Evolutionary conservation across 495 filamentous ascomycete genomes (phyloP), one percentile per base, ranked within the genome.

Genomic region (Cercophora scortea): DNA sequence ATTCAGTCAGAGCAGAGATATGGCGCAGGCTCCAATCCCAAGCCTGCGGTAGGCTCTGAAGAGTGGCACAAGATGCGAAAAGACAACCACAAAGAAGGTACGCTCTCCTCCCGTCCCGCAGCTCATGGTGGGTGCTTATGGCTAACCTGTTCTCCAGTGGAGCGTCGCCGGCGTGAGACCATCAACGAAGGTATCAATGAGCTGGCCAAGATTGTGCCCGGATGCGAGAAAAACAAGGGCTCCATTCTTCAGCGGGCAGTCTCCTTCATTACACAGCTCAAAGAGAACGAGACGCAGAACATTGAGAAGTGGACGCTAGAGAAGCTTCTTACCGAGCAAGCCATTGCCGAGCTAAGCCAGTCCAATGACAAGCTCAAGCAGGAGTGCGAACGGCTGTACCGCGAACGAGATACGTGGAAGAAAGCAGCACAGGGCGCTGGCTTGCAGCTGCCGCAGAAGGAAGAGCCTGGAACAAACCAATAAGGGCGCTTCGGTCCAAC

Each of bases 131-230:
- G 5, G 43, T 32, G 0, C 15, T 1, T 17, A n/a, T 19, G 32
- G 19, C 32, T 54, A 39, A 51, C 35, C 35, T 32, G 8, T 33
- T 39, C 15, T 54, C 3, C 55, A 98, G 93, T 98, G 55, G 93
- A 98, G 71, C 89, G 93, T 49, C 90, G 93, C 44, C 93, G 93
- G 38, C 89, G 93, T 55, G 93, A 98, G 67, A 96, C 94, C 5
- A 98, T 98, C 68, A 98, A 98, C 64, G 93, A 98, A 70, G 93
- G 93, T 46, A 98, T 98, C 62, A 97, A 96, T 62, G 92, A 98
- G 70, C 84, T 98, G 40, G 88, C 94, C 48, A 96, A 96, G 69
- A 92, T 98, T 49, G 93, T 98, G 0, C 93, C 93, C 3, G 90
- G 90, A 36, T 98, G 93, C 62, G 93, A 98, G 69, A 98, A 97